Percentiles rank a stretch among this genome's conserved stretches.
Conservation (phyloP, 495 filamentous ascomycete species). For the Friedmanniomyces simplex region DNA sequence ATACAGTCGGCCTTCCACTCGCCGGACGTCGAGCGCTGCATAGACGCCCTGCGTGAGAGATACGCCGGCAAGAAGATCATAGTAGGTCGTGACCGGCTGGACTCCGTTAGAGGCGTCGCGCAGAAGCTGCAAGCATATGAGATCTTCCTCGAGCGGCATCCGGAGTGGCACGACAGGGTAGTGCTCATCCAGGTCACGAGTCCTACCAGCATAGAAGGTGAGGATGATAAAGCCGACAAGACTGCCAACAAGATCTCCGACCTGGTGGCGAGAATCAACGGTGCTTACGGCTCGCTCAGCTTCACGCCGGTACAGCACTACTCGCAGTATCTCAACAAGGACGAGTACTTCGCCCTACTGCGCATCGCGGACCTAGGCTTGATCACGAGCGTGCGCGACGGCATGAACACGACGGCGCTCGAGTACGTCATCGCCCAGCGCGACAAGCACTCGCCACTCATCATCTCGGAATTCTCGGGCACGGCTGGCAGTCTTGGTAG, state of each 20-base stretch:
- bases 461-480: conserved; percentile 91
- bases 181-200: conserved; percentile 91
- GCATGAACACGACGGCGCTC: conserved; percentile 92
- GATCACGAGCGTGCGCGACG: conserved; percentile 85
- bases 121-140: conserved; percentile 93
- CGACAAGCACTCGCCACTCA: conserved; percentile 70
- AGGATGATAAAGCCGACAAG: conserved; percentile 54
- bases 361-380: conserved; percentile 78
- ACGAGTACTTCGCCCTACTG: conserved; percentile 85
- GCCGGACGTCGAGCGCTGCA: conserved; percentile 54
- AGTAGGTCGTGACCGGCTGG: conserved; percentile 83
- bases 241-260: conserved; percentile 77
- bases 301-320: conserved; percentile 87
- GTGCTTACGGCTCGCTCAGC: conserved; percentile 70
- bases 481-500: conserved; percentile 75
- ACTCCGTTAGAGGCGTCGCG: conserved; percentile 78
- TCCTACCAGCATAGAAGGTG: conserved; percentile 64
- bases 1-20: conserved; percentile 60
- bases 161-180: conserved; percentile 83
- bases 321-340: conserved; percentile 73
- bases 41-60: conserved; percentile 52
- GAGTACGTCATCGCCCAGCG: conserved; percentile 90
- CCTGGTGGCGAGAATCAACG: conserved; percentile 81
- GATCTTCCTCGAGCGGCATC: conserved; percentile 74
- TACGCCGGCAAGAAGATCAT: conserved; percentile 83